Base-by-base conservation (phyloP, 306 rosid species). In the Pterocarpus macrocarpus region DNA sequence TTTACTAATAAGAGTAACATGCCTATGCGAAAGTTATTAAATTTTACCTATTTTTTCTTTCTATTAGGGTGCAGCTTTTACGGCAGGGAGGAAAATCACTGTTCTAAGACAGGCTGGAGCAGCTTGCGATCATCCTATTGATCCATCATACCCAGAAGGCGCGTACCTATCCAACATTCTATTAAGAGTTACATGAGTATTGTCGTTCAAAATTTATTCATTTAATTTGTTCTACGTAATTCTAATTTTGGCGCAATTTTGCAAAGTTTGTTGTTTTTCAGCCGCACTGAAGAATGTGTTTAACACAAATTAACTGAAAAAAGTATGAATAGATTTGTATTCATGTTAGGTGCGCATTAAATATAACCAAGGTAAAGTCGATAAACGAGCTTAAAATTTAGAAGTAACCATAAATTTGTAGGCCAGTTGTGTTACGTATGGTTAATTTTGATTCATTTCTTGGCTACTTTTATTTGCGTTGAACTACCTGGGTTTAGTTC, bases 141-240 rank as follows among this genome's bases (percentile, higher is more conserved):
- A 95, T 58, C 95, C 99, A 64, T 81, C 97, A 57, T 93, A 95
- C 71, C 96, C 93, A 0, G 97, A 95, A 90, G 99, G 99, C 50
- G 83, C 89, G 64, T 93, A 93, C 80, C 92, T 93, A 34, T 87
- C 98, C 32, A 95, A 89, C 71, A 50, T 90, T 66, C 88, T 95
- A 3, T 84, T 93, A 5, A 85, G 95, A 80, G 94, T 95, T 64
- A 72, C 87, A 44, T 88, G 83, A 95, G 57, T 64, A 36, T 41
- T 63, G 8, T 66, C 34, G 13, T 52, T 13, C 4, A 15, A 15
- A 12, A 52, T 77, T 52, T 49, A 47, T 81, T 71, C 69, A 56
- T 55, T 73, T 12, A 11, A 33, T n/a, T 56, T 34, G 45, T 58
- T 79, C 68, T 16, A 5, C 47, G 63, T 76, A 59, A 59, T 44